Evolutionary conservation across 805 yeast species (phyloP).

Genomic region (Metschnikowia chrysomelidarum): DNA sequence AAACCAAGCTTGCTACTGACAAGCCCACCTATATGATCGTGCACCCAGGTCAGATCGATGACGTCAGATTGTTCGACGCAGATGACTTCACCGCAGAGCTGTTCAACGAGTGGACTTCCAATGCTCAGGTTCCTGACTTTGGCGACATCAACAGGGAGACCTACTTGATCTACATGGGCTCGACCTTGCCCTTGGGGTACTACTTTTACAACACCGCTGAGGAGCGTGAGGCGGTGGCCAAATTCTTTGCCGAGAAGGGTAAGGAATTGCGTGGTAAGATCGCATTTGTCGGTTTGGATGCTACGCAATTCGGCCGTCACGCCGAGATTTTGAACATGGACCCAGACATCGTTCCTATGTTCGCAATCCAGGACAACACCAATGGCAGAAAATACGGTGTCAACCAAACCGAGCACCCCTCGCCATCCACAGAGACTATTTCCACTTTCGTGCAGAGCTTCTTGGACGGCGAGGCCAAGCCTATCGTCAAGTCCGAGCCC

Average conservation of each 20-base stretch:
- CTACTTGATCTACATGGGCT: constrained; percentile 68
- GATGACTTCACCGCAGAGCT: constrained; percentile 26
- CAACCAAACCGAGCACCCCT: constrained; percentile 54
- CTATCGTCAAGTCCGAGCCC: constrained; percentile 81
- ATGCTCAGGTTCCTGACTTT: constrained; percentile 75
- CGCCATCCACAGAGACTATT: constrained; percentile 47
- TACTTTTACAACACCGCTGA: constrained; percentile 74
- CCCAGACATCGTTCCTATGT: constrained; percentile 78
- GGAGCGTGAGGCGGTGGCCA: constrained; percentile 57
- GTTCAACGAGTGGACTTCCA: constrained; percentile 48
- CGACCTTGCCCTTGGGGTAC: constrained; percentile 80
- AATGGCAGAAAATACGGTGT: constrained; percentile 76
- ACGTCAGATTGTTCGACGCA: constrained; percentile 47
- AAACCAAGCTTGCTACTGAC: constrained; percentile 23
- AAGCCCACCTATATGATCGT: constrained; percentile 44
- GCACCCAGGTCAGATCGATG: constrained; percentile 43
- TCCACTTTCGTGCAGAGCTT: constrained; percentile 61
- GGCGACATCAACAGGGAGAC: constrained; percentile 85
- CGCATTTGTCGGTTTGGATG: constrained; percentile 88
- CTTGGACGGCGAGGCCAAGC: constrained; percentile 60
- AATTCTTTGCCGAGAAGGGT: constrained; percentile 60
- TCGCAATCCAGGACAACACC: constrained; percentile 76
- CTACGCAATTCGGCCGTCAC: constrained; percentile 75
- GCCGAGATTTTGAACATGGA: constrained; percentile 82
- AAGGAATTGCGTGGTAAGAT: constrained; percentile 74